A percentile compares a stretch with the other conserved stretches of the same genome.
Conservation (phyloP, 2,329 filamentous ascomycete species). For the Aspergillus ochraceus region DNA sequence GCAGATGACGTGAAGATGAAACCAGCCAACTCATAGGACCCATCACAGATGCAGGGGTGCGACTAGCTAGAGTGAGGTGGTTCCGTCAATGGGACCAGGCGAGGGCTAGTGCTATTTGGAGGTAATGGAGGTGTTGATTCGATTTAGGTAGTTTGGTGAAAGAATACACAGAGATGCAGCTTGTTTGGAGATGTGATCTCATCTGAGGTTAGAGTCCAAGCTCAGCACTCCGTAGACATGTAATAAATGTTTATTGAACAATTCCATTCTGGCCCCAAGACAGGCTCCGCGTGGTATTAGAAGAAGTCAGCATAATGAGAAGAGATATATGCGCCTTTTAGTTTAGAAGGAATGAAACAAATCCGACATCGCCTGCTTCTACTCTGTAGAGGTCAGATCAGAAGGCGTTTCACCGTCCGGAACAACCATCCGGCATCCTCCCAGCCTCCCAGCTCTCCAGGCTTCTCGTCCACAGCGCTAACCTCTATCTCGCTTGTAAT, state of each 20-base stretch:
- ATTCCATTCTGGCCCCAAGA: not conserved
- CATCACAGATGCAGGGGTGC: not conserved
- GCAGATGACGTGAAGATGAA: conserved; percentile 3
- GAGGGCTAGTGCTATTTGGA: not conserved
- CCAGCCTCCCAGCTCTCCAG: conserved; percentile 51
- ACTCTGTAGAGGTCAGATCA: conserved; percentile 22
- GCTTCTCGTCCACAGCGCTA: conserved; percentile 31
- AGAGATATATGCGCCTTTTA: too few relatives aligned
- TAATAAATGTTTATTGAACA: not conserved
- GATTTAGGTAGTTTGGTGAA: not conserved
- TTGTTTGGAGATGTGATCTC: not conserved
- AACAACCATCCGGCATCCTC: conserved; percentile 60
- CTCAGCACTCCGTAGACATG: not conserved
- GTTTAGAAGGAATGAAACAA: not conserved
- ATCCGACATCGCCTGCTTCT: not conserved
- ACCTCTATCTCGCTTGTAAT: conserved; percentile 29
- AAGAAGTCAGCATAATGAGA: not conserved
- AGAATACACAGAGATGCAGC: not conserved
- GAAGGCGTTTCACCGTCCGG: conserved; percentile 48
- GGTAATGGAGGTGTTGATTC: not conserved
- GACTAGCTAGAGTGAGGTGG: not conserved
- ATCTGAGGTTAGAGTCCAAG: not conserved
- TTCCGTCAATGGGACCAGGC: not conserved
- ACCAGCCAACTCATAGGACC: conserved; percentile 5
- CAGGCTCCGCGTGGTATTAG: not conserved